Percentiles rank a stretch among this genome's conserved stretches.
phyloP scores from a whole-genome alignment of 2,329 filamentous ascomycete genomes.

The Thielaviopsis euricoi region DNA sequence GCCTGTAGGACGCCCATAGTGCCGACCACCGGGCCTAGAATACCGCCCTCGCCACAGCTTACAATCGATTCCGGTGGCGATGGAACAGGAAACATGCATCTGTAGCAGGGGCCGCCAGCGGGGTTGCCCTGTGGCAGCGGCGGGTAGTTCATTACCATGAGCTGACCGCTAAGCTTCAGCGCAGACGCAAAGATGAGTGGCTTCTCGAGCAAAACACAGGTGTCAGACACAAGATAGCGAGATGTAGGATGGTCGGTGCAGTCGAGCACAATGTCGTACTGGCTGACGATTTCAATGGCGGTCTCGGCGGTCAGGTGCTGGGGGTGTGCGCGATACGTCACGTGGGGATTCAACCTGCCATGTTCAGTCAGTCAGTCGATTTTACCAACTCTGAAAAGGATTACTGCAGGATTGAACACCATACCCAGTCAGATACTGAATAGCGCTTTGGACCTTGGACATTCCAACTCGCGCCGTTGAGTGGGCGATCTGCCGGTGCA shows the following conservation, averaged over 20 bases:
- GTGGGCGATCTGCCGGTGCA: conserved; percentile 85
- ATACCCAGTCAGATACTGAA: conserved; percentile 40
- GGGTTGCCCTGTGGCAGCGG: conserved; percentile 38
- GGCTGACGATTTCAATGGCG: conserved; percentile 45
- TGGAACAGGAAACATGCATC: conserved; percentile 79
- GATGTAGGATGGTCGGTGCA: conserved; percentile 89
- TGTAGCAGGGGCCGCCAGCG: conserved; percentile 69
- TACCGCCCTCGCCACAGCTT: conserved; percentile 83
- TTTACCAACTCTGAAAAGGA: not conserved
- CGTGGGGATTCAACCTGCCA: conserved; percentile 52
- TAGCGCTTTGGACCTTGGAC: conserved; percentile 66
- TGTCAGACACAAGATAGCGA: conserved; percentile 83
- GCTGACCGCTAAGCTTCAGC: conserved; percentile 72
- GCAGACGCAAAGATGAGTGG: conserved; percentile 81
- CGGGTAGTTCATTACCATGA: conserved; percentile 76
- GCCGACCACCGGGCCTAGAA: conserved; percentile 82
- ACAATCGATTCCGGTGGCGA: conserved; percentile 69
- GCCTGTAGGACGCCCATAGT: conserved; percentile 88
- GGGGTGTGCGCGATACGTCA: conserved; percentile 45
- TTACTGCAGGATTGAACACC: conserved; percentile 24
- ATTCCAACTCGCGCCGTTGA: conserved; percentile 51
- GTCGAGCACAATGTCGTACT: conserved; percentile 77
- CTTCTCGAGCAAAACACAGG: conserved; percentile 63
- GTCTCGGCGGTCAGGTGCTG: conserved; percentile 52
- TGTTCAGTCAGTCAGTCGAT: not conserved